phyloP scores from a whole-genome alignment of 1,139 yeast species.

The Hyphopichia pseudoburtonii region DNA sequence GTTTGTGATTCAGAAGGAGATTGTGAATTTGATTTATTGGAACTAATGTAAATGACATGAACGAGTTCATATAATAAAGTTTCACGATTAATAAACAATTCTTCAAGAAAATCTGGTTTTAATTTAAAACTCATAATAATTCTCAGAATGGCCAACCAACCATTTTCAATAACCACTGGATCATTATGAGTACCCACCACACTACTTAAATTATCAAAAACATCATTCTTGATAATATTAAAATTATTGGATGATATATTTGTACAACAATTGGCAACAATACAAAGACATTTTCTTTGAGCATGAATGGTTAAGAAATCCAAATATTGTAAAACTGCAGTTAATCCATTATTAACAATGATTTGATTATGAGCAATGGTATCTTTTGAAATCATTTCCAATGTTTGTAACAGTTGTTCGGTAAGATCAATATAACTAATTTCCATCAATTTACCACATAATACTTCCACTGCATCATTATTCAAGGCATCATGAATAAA shows the following conservation, averaged over 20 bases:
- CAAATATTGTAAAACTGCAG: conserved; percentile 68
- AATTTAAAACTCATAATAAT: conserved; percentile 55
- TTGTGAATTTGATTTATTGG: conserved; percentile 21
- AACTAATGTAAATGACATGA: conserved; percentile 27
- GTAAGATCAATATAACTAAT: conserved; percentile 87
- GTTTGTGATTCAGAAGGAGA: conserved; percentile 6
- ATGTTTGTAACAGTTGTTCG: conserved; percentile 83
- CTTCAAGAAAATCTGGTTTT: conserved; percentile 45
- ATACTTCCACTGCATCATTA: conserved; percentile 64
- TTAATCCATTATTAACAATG: conserved; percentile 59
- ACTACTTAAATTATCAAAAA: conserved; percentile 61
- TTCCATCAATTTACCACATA: conserved; percentile 68
- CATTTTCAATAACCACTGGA: conserved; percentile 62
- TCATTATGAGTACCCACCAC: conserved; percentile 64
- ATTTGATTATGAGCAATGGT: conserved; percentile 50
- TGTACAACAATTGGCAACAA: conserved; percentile 75
- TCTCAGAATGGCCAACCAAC: conserved; percentile 67
- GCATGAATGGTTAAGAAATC: conserved; percentile 91
- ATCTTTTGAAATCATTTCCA: conserved; percentile 65
- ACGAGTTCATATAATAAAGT: conserved; percentile 27
- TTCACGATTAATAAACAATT: conserved; percentile 35
- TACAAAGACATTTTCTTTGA: conserved; percentile 76
- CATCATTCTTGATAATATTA: conserved; percentile 49
- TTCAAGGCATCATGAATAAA: conserved; percentile 64
- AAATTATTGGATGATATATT: conserved; percentile 47